Evolutionary conservation across 208 protist genomes (phyloP), one percentile per base, ranked within the genome.

Genomic region (Kentomonas sorsogonicus): DNA sequence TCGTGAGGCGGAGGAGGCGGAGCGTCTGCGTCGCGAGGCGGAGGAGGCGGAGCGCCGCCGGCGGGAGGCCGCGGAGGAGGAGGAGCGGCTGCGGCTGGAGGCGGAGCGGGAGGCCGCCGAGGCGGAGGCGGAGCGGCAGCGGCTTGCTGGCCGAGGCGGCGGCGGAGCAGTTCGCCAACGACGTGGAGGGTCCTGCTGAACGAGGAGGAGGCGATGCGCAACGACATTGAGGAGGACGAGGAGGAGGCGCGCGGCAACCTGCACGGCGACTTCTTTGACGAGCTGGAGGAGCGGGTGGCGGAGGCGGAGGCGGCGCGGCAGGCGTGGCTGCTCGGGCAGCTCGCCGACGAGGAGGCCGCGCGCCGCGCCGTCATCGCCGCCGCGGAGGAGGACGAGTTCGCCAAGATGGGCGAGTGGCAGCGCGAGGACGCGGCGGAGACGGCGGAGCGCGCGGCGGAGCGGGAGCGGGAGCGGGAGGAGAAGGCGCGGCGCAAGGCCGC

Each of bases 1-100:
- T 16, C 40, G n/a, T 0, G 57, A 63, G 50, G 23, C 22, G 10
- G 52, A 66, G 38, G 53, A 53, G 40, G 58, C 47, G 4, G 43
- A 29, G n/a, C 39, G 62, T 0, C 46, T 55, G 26, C 50, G 58
- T 39, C 38, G 48, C 3, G 63, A 53, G 50, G 23, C 44, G 20
- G 52, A 10, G 13, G 44, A 54, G 39, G 44, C 53, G 11, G 57
- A 13, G 23, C 38, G 31, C 0, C 23, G 1, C 0, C 26, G 15
- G 16, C 15, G 30, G 15, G 22, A 22, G 16, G 15, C 25, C n/a
- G 52, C 38, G 25, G 44, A 26, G 31, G 52, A 25, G 25, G 44
- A 26, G 31, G 33, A 15, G 54, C 33, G 11, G 27, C 18, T 25
- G 36, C 18, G 13, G n/a, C 36, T 27, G 31, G 22, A 43, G 9